These are phyloP conservation scores for Primulina huaijiensis DNA, from an alignment of 257 asterid genomes.

Conservation along the genomic window DNA sequence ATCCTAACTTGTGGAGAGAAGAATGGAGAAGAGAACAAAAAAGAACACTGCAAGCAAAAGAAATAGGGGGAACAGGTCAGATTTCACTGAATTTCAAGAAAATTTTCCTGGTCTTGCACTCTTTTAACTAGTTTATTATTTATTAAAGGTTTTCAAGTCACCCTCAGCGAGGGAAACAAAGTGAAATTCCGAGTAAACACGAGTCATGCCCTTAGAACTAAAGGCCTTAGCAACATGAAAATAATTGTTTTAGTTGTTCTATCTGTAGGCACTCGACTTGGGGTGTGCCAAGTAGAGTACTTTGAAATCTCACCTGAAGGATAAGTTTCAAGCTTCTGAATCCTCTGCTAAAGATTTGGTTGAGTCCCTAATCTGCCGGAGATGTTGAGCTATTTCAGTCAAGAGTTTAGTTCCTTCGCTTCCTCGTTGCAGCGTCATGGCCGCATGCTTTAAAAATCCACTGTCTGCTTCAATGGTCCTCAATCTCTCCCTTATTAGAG, in stretches of 20 bases:
- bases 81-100: background rate
- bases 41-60: conserved; percentile 18
- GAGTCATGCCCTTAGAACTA: background rate
- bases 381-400: conserved; percentile 78
- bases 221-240: background rate
- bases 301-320: conserved; percentile 22
- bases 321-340: conserved; percentile 26
- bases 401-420: conserved; percentile 68
- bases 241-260: background rate
- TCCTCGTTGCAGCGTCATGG: conserved; percentile 69
- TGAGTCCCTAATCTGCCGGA: conserved; percentile 47
- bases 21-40: conserved; percentile 16
- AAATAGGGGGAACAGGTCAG: background rate
- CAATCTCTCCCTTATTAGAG: conserved; percentile 56
- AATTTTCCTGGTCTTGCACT: background rate
- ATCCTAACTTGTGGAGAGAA: conserved; percentile 20
- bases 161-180: background rate
- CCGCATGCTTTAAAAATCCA: conserved; percentile 78
- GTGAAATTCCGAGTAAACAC: background rate
- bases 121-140: background rate
- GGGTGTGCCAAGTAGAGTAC: background rate
- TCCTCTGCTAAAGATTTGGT: conserved; percentile 26
- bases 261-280: background rate
- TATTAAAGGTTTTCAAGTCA: background rate
- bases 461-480: conserved; percentile 82